Evolutionary conservation across 192 early-diverging fungal species (phyloP).

Genomic region (Podila epigama): DNA sequence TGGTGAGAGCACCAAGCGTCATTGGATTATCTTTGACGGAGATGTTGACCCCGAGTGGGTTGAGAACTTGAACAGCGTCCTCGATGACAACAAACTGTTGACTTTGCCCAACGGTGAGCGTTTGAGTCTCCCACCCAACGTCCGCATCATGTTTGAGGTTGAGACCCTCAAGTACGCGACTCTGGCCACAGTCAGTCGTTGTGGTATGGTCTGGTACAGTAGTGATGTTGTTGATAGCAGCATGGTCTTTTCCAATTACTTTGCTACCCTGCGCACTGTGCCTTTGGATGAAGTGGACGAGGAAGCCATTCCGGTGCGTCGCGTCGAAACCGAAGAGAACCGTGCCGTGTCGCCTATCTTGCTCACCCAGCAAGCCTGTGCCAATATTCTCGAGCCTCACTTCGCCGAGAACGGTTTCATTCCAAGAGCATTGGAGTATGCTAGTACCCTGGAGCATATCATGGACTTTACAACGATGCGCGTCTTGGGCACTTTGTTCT

Average conservation of each 20-base stretch:
- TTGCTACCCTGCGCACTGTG: conserved; percentile 75
- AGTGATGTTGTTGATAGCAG: conserved; percentile 82
- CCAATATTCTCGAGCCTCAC: conserved; percentile 72
- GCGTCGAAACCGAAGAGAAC: conserved; percentile 50
- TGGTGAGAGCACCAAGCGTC: conserved; percentile 91
- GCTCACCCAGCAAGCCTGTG: conserved; percentile 78
- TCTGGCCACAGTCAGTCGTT: conserved; percentile 96
- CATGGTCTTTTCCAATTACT: conserved; percentile 86
- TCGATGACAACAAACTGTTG: conserved; percentile 97
- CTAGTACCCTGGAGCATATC: conserved; percentile 84
- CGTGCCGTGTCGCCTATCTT: conserved; percentile 66
- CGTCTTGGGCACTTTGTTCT: conserved; percentile 86
- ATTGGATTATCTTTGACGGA: conserved; percentile 99
- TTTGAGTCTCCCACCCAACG: conserved; percentile 91
- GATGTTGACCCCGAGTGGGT: conserved; percentile 99
- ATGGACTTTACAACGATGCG: conserved; percentile 97
- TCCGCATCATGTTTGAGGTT: conserved; percentile 99
- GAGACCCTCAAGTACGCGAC: conserved; percentile 99
- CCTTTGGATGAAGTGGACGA: conserved; percentile 87
- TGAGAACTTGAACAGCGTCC: conserved; percentile 96
- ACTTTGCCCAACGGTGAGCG: conserved; percentile 99
- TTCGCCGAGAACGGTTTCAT: conserved; percentile 82
- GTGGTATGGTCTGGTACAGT: conserved; percentile 99
- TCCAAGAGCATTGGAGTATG: conserved; percentile 70
- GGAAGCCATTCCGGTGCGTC: conserved; percentile 54